Base-by-base conservation (phyloP, 768 basidiomycete genomes). In the Tylopilus rubrobrunneus region DNA sequence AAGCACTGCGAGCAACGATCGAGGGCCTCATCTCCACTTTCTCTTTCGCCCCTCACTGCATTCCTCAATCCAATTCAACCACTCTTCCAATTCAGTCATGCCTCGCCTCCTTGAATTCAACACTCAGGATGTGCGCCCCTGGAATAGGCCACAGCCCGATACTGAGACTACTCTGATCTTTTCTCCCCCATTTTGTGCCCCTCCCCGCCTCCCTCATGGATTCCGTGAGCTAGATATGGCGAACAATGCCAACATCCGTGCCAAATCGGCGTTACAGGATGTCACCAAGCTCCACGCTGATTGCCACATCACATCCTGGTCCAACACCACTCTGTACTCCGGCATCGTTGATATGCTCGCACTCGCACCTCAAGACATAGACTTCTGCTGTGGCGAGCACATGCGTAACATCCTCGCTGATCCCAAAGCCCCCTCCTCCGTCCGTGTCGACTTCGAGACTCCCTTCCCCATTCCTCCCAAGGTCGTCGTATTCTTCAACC, bases 351-450 rank as follows among this genome's bases (percentile, higher is more conserved):
- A 52, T 1, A 12, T 57, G 19, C 9, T 63, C 5, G 52, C 51
- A 14, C 42, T 51, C 3, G 29, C 49, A 7, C 49, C 62, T 1
- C 33, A 41, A 2, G 58, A 60, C 5, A 21, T 61, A 1, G 58
- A 63, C 1, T 60, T 63, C 15, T 53, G 55, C 17, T 53, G 56
- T 1, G 58, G 62, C 7, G 53, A 57, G 37, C 42, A 53, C 19
- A 33, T n/a, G n/a, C 58, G 56, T 28, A 17, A 37, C n/a, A 21
- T 25, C 21, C 23, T 46, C 12, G 14, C 4, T 2, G 2, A 11
- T 14, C 10, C 10, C 1, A 4, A 12, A 0, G 44, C 43, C 1
- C 28, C 62, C 4, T 3, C 56, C 7, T 46, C 55, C n/a, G 42
- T 44, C 23, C 36, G 50, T 7, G 14, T 51, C 43, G 2, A 45